Evolutionary conservation across 208 protist species (phyloP).

Genomic region (Wallacemonas sp.): DNA sequence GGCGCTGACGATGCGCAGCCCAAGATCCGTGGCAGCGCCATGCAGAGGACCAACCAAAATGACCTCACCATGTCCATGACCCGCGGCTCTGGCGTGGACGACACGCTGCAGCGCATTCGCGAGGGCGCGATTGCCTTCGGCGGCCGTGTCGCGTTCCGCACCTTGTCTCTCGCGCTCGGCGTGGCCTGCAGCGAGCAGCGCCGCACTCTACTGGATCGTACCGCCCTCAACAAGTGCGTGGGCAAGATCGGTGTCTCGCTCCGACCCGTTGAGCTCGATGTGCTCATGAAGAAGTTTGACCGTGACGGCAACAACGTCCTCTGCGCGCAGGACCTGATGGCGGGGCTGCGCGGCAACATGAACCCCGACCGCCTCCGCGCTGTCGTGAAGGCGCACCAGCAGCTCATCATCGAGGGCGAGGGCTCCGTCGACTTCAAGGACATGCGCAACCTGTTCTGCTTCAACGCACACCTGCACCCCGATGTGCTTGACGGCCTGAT

Average conservation of each 20-base stretch:
- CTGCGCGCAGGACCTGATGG: constrained; percentile 75
- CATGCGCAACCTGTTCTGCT: constrained; percentile 69
- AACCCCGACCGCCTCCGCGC: constrained; percentile 46
- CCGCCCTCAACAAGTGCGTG: constrained; percentile 36
- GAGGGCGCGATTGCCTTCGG: constrained; percentile 61
- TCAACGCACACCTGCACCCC: constrained; percentile 59
- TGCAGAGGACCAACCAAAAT: constrained; percentile 6
- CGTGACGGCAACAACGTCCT: constrained; percentile 64
- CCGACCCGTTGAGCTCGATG: constrained; percentile 66
- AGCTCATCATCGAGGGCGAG: constrained; percentile 73
- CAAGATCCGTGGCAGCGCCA: constrained; percentile 5
- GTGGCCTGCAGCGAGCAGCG: constrained; percentile 71
- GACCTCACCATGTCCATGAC: constrained; percentile 41
- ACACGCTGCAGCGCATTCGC: constrained; percentile 62
- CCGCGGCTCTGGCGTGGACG: constrained; percentile 34
- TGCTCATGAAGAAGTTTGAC: constrained; percentile 79
- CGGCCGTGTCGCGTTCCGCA: constrained; percentile 75
- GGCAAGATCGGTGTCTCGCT: constrained; percentile 57
- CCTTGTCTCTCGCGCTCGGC: constrained; percentile 67
- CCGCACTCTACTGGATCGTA: constrained; percentile 40
- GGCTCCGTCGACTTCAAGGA: constrained; percentile 78
- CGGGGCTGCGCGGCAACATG: constrained; percentile 80
- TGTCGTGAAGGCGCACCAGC: constrained; percentile 70
- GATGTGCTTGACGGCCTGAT: constrained; percentile 70
- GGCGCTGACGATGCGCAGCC: constrained; percentile 6